Evolutionary conservation across 2,329 filamentous ascomycete species (phyloP), one percentile per base, ranked within the genome.

Genomic region (Cladosporium phlei): DNA sequence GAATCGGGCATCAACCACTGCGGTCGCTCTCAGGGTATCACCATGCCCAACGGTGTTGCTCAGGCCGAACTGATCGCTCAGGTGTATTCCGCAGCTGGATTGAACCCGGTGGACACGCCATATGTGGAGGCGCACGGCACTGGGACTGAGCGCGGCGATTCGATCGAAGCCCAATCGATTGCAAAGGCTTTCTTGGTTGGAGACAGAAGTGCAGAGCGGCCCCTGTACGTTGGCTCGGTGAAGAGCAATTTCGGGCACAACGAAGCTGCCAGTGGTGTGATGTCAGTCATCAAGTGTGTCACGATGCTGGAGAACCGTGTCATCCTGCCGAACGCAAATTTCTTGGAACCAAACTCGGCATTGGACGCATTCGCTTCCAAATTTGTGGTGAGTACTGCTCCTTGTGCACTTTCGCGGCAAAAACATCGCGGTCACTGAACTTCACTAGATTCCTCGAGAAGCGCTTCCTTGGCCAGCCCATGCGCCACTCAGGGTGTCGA

Each of bases 171-270:
- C 11, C 24, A 38, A 10, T 20, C 21, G 12, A 38, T 38, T 38
- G 34, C 34, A 14, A 38, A 20, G 25, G 17, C 14, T 33, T 34
- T 40, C 39, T n/a, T n/a, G n/a, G 24, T 22, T 14, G 21, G 21
- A 16, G 21, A 22, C 14, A 20, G 21, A 17, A 43, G 28, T 28
- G 47, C 21, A 14, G 47, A 54, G 11, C 21, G 30, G 8, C 46
- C 51, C 2, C 44, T 59, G 5, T 53, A 38, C 21, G 48, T 55
- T 25, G 59, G 59, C 2, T 58, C 57, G 5, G 50, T 60, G 27
- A 62, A 62, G 35, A 53, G 57, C 12, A 54, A 57, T 12, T 52
- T 59, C 30, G n/a, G n/a, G n/a, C n/a, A n/a, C n/a, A n/a, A n/a
- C n/a, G n/a, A n/a, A n/a, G n/a, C n/a, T n/a, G n/a, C n/a, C n/a